These are phyloP conservation scores for Blumeria graminis DNA, from an alignment of 2,329 filamentous ascomycete species.

Conservation along the genomic window DNA sequence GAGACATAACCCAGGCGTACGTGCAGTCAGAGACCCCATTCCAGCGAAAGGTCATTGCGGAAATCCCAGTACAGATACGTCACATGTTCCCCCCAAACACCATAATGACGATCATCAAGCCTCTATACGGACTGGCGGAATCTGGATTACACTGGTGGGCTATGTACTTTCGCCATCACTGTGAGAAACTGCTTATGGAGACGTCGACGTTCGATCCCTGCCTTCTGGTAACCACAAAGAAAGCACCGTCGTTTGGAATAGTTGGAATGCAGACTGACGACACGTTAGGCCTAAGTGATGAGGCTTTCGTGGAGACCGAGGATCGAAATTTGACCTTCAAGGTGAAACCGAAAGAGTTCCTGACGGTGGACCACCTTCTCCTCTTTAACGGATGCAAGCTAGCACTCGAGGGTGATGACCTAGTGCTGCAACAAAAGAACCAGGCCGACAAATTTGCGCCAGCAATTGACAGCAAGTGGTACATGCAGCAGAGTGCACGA, in stretches of 20 bases:
- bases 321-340: not conserved
- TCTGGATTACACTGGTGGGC: not conserved
- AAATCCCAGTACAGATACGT: not conserved
- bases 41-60: not conserved
- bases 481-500: conserved; percentile 1
- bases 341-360: not conserved
- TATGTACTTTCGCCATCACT: conserved; percentile 1
- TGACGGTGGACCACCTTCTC: not conserved
- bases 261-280: not conserved
- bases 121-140: not conserved
- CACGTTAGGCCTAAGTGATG: not conserved
- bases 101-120: not conserved
- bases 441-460: not conserved
- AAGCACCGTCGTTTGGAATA: not conserved
- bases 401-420: not conserved
- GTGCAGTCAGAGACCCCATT: not conserved
- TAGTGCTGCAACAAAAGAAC: conserved; percentile 1
- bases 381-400: conserved; percentile 2
- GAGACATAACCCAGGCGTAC: not conserved
- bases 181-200: not conserved
- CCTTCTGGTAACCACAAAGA: not conserved
- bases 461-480: not conserved
- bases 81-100: not conserved
- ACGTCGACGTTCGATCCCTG: conserved; percentile 1
- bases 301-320: not conserved